phyloP scores from a whole-genome alignment of 306 rosid genomes.

The Chamaecrista fasciculata region DNA sequence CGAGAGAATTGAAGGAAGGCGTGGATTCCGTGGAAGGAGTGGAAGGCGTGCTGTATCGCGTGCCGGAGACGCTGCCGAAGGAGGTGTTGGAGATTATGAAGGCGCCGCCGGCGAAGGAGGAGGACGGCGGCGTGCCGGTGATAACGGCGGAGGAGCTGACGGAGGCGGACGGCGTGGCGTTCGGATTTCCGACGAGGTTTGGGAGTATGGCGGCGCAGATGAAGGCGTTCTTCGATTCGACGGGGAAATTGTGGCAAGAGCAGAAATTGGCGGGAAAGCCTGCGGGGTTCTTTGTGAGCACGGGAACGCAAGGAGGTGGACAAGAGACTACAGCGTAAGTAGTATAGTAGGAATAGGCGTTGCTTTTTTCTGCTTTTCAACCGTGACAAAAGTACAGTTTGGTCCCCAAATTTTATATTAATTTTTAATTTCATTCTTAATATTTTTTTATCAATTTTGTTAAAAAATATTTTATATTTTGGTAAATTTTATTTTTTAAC shows the following conservation, averaged over 20 bases:
- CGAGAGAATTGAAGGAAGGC: background rate
- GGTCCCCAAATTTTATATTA: no score
- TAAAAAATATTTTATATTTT: no score
- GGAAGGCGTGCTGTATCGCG: background rate
- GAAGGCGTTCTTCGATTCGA: constrained; percentile 56
- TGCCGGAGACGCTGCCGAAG: constrained; percentile 10
- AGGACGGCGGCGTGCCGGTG: constrained; percentile 37
- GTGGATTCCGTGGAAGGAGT: constrained; percentile 6
- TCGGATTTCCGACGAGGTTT: constrained; percentile 59
- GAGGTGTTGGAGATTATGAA: constrained; percentile 36
- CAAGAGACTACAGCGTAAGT: constrained; percentile 62
- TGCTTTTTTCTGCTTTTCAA: no score
- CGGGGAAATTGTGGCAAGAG: constrained; percentile 42
- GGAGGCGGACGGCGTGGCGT: constrained; percentile 53
- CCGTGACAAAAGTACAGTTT: no score
- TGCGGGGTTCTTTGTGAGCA: constrained; percentile 54
- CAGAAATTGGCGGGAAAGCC: constrained; percentile 60
- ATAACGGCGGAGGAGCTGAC: constrained; percentile 38
- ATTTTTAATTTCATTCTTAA: no score
- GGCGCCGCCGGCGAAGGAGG: constrained; percentile 45
- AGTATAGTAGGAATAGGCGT: background rate
- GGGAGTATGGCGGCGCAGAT: constrained; percentile 63
- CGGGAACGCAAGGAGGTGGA: constrained; percentile 63
- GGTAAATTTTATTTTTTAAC: no score
- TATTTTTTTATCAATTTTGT: no score